Evolutionary conservation across 2,329 filamentous ascomycete species (phyloP).

Genomic region (Neurospora crassa): DNA sequence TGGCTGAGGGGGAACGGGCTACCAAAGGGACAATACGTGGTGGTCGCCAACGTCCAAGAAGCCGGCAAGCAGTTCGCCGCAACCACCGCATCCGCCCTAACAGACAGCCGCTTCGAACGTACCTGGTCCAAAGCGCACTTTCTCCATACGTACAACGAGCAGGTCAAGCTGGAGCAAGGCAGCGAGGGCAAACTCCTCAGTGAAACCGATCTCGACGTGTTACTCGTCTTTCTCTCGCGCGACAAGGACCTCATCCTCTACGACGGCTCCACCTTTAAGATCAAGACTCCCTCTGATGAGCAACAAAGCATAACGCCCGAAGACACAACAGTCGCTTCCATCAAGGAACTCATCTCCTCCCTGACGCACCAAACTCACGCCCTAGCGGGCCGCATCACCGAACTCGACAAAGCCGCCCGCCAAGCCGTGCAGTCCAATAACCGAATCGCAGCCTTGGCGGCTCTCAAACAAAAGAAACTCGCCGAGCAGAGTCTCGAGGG

Average conservation of each 20-base stretch:
- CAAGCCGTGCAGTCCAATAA: constrained; percentile 63
- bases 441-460: constrained; percentile 62
- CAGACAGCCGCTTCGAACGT: constrained; percentile 49
- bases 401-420: constrained; percentile 55
- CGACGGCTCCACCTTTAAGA: constrained; percentile 64
- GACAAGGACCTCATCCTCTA: constrained; percentile 52
- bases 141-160: constrained; percentile 42
- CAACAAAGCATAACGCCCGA: constrained; percentile 53
- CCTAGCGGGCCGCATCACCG: constrained; percentile 56
- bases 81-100: constrained; percentile 32
- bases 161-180: constrained; percentile 33
- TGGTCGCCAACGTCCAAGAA: constrained; percentile 53
- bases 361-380: constrained; percentile 63
- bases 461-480: constrained; percentile 73
- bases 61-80: constrained; percentile 45
- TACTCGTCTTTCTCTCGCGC: constrained; percentile 60
- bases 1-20: constrained; percentile 12
- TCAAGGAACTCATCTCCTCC: constrained; percentile 69
- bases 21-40: constrained; percentile 49
- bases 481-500: constrained; percentile 64
- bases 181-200: constrained; percentile 42
- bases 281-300: constrained; percentile 43
- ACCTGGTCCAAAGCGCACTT: constrained; percentile 61
- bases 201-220: constrained; percentile 55
- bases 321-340: constrained; percentile 71